Evolutionary conservation across 108 stramenopile species (phyloP).

Genomic region (Cylindrotheca fusiformis): DNA sequence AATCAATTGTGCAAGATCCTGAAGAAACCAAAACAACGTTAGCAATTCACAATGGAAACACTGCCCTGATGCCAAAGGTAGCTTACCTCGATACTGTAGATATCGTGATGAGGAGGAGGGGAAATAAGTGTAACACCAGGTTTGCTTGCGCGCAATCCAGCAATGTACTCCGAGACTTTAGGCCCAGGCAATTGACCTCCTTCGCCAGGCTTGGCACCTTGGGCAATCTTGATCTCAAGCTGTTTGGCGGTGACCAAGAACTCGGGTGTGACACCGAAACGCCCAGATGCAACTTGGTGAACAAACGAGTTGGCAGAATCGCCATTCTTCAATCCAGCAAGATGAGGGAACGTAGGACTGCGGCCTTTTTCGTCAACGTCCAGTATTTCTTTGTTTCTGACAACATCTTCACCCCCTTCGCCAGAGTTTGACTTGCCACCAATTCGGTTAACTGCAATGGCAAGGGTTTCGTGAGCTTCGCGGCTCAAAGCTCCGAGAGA

Average conservation of each 20-base stretch:
- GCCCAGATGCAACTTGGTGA: conserved; percentile 92
- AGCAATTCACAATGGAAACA: neutral
- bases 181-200: conserved; percentile 93
- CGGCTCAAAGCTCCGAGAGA: conserved; percentile 90
- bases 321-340: conserved; percentile 85
- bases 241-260: conserved; percentile 91
- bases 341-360: conserved; percentile 80
- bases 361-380: conserved; percentile 86
- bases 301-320: conserved; percentile 89
- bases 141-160: conserved; percentile 83
- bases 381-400: conserved; percentile 55
- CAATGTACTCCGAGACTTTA: conserved; percentile 94
- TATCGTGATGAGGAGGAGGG: conserved; percentile 96
- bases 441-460: conserved; percentile 92
- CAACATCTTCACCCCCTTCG: conserved; percentile 91
- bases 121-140: conserved; percentile 92
- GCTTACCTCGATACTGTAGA: conserved; percentile 90
- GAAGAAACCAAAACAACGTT: no score
- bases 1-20: conserved; percentile 95
- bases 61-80: neutral
- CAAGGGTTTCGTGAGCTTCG: conserved; percentile 94
- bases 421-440: conserved; percentile 95
- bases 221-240: conserved; percentile 96
- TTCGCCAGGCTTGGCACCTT: conserved; percentile 96
- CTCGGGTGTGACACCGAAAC: conserved; percentile 94